Conservation (phyloP, 2,329 filamentous ascomycete species). For the Rhexocercosporidium sp. region DNA sequence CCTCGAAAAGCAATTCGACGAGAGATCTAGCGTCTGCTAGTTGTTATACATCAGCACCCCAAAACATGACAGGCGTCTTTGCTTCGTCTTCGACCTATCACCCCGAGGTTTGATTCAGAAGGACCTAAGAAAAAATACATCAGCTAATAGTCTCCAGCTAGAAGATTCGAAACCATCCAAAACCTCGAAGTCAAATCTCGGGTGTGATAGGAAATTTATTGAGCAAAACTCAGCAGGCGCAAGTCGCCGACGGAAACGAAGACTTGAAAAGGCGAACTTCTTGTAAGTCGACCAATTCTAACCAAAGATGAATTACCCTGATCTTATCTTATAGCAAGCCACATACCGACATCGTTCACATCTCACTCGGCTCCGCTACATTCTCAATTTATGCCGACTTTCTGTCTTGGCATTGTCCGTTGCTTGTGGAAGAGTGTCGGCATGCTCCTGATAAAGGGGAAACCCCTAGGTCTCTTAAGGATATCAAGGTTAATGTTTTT, state of each 20-base stretch:
- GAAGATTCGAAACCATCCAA: too few relatives aligned
- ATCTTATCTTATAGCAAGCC: neutral
- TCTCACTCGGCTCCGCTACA: neutral
- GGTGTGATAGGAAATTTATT: too few relatives aligned
- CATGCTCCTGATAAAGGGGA: neutral
- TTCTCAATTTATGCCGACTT: constrained; percentile 9
- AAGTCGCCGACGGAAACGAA: too few relatives aligned
- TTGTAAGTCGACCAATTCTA: neutral
- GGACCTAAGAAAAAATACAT: too few relatives aligned
- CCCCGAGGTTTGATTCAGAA: too few relatives aligned
- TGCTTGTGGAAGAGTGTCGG: neutral
- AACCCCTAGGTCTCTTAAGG: neutral
- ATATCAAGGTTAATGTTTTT: neutral
- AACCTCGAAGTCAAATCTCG: too few relatives aligned
- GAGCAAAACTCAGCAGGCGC: too few relatives aligned
- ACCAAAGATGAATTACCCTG: neutral
- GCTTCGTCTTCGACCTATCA: too few relatives aligned
- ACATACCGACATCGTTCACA: neutral
- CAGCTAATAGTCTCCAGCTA: too few relatives aligned
- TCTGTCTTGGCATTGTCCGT: constrained; percentile 2
- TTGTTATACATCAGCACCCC: too few relatives aligned
- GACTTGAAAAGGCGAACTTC: neutral
- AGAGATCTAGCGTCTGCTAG: neutral
- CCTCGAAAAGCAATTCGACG: neutral
- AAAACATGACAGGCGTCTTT: too few relatives aligned